A percentile compares a stretch with the other conserved stretches of the same genome.
These are phyloP conservation scores for Rossbeevera mucosa DNA, from an alignment of 768 basidiomycete species.

Conservation along the genomic window DNA sequence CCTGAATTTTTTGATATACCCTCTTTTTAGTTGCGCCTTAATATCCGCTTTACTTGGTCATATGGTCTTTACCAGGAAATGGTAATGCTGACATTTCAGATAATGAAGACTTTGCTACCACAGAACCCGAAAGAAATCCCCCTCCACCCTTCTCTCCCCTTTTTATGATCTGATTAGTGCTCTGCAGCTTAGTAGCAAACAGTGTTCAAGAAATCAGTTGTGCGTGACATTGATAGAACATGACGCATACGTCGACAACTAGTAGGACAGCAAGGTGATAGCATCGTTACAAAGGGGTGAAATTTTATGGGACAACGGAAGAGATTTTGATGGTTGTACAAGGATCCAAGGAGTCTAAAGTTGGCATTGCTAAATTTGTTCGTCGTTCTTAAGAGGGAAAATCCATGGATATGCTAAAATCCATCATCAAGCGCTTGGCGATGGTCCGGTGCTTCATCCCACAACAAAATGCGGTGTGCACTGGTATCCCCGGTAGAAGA, in stretches of 20 bases:
- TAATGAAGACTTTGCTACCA: constrained; percentile 22
- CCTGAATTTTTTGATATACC: constrained; percentile 37
- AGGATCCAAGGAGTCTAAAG: neutral
- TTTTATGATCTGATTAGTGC: constrained; percentile 31
- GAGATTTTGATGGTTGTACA: neutral
- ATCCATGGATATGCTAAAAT: neutral
- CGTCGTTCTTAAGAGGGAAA: neutral
- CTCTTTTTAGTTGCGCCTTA: constrained; percentile 31
- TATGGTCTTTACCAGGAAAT: constrained; percentile 29
- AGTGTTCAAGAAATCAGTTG: constrained; percentile 12
- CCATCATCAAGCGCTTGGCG: neutral
- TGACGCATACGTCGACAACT: neutral
- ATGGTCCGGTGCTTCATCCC: neutral
- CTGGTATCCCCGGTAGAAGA: neutral
- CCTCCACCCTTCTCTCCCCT: constrained; percentile 2
- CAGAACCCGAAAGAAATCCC: constrained; percentile 17
- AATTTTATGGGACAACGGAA: neutral
- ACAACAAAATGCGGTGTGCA: neutral
- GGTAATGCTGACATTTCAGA: constrained; percentile 27
- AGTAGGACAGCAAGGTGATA: constrained; percentile 1
- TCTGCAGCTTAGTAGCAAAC: constrained; percentile 26
- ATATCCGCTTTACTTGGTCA: constrained; percentile 34
- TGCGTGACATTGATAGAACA: constrained; percentile 1
- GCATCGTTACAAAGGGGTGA: neutral
- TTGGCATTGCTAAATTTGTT: neutral